A percentile compares a stretch with the other conserved stretches of the same genome.
phyloP scores from a whole-genome alignment of 345 rosid genomes.

The Eucalyptus viminalis region DNA sequence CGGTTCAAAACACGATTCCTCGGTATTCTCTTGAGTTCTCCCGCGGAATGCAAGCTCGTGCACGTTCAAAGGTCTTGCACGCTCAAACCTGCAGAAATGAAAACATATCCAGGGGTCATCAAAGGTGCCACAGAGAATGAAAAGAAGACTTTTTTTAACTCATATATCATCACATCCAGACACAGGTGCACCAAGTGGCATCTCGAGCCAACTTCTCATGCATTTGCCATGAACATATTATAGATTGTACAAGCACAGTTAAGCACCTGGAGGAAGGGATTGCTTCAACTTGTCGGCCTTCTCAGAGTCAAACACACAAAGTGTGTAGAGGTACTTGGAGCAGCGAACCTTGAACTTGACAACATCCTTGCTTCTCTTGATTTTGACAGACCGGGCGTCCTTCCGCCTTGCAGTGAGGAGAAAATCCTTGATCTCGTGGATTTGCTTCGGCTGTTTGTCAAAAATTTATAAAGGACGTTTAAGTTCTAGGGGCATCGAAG shows the following conservation, averaged over 20 bases:
- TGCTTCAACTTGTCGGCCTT: conserved; percentile 96
- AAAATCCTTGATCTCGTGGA: conserved; percentile 94
- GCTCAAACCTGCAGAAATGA: conserved; percentile 53
- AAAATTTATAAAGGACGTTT: not conserved
- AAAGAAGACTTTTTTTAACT: not conserved
- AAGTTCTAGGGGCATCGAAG: not conserved
- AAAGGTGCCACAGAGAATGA: not conserved
- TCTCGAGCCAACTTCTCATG: not conserved
- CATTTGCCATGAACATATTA: not conserved
- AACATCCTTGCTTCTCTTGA: conserved; percentile 73
- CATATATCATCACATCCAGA: not conserved
- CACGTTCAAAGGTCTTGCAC: conserved; percentile 54
- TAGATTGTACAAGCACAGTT: not conserved
- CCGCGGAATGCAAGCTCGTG: not conserved
- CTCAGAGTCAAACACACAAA: conserved; percentile 73
- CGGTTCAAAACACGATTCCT: not conserved
- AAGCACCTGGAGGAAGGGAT: conserved; percentile 89
- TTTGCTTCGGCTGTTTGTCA: conserved; percentile 71
- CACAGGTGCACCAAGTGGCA: not conserved
- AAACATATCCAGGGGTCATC: not conserved
- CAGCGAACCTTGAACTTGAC: conserved; percentile 94
- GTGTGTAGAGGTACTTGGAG: conserved; percentile 87
- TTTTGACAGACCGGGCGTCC: conserved; percentile 84
- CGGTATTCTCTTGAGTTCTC: not conserved
- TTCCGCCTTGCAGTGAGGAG: conserved; percentile 94